phyloP scores from a whole-genome alignment of 2,329 filamentous ascomycete species.

The Venturia carpophila region DNA sequence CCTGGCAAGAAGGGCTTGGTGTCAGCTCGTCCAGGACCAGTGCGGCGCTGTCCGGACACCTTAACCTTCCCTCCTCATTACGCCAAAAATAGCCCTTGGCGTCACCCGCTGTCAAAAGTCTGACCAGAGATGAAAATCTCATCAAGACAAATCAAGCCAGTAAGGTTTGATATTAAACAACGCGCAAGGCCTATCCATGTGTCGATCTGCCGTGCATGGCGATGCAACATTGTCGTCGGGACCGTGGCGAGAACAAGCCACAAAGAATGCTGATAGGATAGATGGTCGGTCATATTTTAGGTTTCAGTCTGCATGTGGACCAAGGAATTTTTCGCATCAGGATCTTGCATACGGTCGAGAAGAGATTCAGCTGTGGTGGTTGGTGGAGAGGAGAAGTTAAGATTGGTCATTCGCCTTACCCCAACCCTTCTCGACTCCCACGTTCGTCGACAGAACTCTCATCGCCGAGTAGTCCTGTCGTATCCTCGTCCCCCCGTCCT shows the following conservation, averaged over 20 bases:
- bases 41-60: background rate
- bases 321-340: background rate
- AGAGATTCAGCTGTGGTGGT: background rate
- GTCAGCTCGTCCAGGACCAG: background rate
- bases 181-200: background rate
- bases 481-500: slow-evolving; percentile 8
- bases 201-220: background rate
- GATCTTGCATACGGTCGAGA: background rate
- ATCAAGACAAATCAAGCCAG: background rate
- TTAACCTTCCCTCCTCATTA: background rate
- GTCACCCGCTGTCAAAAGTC: background rate
- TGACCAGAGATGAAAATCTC: background rate
- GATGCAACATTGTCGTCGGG: background rate
- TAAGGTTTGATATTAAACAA: slow-evolving; percentile 1
- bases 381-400: background rate
- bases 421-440: slow-evolving; percentile 2
- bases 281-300: background rate
- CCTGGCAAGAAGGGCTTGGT: too few relatives aligned
- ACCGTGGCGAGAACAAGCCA: background rate
- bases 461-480: background rate
- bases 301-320: background rate
- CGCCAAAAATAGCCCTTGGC: background rate
- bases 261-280: background rate
- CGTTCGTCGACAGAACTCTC: background rate
- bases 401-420: background rate